Conservation (phyloP, 768 basidiomycete species). For the Boletus coccyginus region DNA sequence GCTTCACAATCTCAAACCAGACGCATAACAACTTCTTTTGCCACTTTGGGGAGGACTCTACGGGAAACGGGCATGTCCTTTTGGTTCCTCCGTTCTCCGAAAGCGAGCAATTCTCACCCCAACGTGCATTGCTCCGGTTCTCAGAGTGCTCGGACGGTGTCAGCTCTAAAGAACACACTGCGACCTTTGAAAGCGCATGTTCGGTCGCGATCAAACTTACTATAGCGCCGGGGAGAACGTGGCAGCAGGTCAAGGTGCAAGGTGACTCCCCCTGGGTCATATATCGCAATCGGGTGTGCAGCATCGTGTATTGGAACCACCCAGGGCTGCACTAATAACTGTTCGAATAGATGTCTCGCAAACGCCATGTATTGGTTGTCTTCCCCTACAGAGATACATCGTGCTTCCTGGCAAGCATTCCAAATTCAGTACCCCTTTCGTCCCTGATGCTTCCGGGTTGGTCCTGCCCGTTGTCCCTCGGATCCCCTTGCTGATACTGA, state of each 20-base stretch:
- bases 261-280: slow-evolving; percentile 55
- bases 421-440: slow-evolving; percentile 66
- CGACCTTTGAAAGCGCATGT: slow-evolving; percentile 1
- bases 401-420: slow-evolving; percentile 58
- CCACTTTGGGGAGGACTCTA: slow-evolving; percentile 2
- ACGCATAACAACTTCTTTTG: slow-evolving; percentile 30
- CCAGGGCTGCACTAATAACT: slow-evolving; percentile 6
- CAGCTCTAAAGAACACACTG: slow-evolving; percentile 21
- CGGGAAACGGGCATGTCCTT: slow-evolving; percentile 5
- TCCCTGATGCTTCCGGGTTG: slow-evolving; percentile 76
- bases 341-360: slow-evolving; percentile 41
- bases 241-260: slow-evolving; percentile 42
- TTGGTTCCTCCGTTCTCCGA: slow-evolving; percentile 25
- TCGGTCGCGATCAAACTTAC: slow-evolving; percentile 21
- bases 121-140: slow-evolving; percentile 15
- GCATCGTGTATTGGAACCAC: background rate
- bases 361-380: slow-evolving; percentile 49
- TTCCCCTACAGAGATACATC: slow-evolving; percentile 58
- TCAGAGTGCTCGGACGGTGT: slow-evolving; percentile 12
- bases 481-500: background rate
- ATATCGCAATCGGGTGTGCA: slow-evolving; percentile 52
- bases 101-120: slow-evolving; percentile 19
- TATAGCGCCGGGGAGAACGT: slow-evolving; percentile 35
- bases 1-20: slow-evolving; percentile 37
- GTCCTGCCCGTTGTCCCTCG: slow-evolving; percentile 36